phyloP scores from a whole-genome alignment of 2,329 filamentous ascomycete genomes.

The Aureobasidium lini region DNA sequence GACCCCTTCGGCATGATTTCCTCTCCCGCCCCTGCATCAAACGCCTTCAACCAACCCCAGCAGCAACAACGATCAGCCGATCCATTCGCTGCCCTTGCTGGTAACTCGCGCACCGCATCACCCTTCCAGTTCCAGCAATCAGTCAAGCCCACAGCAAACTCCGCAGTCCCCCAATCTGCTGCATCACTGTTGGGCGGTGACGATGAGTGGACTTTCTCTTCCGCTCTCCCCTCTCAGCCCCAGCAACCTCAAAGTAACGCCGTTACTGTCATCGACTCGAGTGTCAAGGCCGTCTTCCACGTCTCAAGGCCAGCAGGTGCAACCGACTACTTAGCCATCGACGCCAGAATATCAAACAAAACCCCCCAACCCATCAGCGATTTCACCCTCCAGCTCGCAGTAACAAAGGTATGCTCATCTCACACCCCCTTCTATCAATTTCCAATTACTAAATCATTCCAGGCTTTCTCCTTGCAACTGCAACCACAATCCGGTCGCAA shows the following conservation, averaged over 20 bases:
- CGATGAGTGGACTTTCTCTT: conserved; percentile 92
- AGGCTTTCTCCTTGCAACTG: conserved; percentile 76
- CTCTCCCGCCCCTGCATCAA: conserved; percentile 41
- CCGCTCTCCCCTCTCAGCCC: conserved; percentile 56
- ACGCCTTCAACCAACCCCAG: conserved; percentile 28
- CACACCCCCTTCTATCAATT: background rate
- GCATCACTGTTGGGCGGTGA: conserved; percentile 42
- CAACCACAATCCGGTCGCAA: conserved; percentile 77
- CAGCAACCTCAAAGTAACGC: conserved; percentile 48
- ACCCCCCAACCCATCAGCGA: conserved; percentile 64
- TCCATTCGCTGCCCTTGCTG: conserved; percentile 52
- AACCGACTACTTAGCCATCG: conserved; percentile 56
- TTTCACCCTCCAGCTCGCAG: conserved; percentile 84
- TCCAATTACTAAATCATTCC: background rate
- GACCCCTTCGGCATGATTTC: conserved; percentile 51
- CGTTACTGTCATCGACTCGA: conserved; percentile 60
- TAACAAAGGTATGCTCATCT: conserved; percentile 66
- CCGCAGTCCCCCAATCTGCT: conserved; percentile 15
- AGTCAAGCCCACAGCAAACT: conserved; percentile 3
- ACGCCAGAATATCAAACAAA: conserved; percentile 78
- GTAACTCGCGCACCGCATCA: conserved; percentile 25
- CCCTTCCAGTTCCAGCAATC: conserved; percentile 29
- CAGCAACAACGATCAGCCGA: conserved; percentile 40
- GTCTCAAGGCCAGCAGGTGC: conserved; percentile 53
- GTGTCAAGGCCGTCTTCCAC: conserved; percentile 65